Percentiles rank a stretch among this genome's conserved stretches.
Evolutionary conservation across 2,329 filamentous ascomycete genomes (phyloP).

Genomic region (Alternaria longipes): DNA sequence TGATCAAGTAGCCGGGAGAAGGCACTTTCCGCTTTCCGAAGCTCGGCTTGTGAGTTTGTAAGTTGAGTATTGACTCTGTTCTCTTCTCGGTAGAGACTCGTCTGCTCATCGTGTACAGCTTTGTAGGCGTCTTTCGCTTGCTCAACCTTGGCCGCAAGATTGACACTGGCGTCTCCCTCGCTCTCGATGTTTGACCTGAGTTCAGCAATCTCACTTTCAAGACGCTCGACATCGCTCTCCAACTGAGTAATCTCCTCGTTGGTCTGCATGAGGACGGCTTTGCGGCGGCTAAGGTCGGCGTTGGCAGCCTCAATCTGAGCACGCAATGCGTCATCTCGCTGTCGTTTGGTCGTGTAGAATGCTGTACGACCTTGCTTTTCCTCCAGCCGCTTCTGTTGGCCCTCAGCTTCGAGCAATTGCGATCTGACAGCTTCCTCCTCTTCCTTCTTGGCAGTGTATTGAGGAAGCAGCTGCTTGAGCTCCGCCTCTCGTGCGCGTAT

Average conservation of each 20-base stretch:
- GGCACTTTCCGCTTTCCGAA: conserved; percentile 77
- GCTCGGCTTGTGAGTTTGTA: conserved; percentile 77
- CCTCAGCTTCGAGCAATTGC: conserved; percentile 79
- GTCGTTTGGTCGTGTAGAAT: conserved; percentile 85
- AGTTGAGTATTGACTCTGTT: conserved; percentile 84
- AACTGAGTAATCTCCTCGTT: conserved; percentile 81
- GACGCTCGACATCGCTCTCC: conserved; percentile 72
- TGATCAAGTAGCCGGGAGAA: conserved; percentile 89
- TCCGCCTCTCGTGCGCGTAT: conserved; percentile 81
- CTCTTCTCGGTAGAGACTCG: conserved; percentile 86
- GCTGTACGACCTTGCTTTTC: conserved; percentile 91
- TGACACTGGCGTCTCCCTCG: conserved; percentile 77
- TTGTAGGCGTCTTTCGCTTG: conserved; percentile 81
- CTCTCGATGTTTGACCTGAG: conserved; percentile 79
- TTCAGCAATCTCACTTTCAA: conserved; percentile 76
- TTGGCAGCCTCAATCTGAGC: conserved; percentile 84
- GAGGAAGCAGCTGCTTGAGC: conserved; percentile 76
- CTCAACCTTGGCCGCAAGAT: conserved; percentile 76
- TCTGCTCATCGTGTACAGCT: conserved; percentile 83
- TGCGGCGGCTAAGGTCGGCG: conserved; percentile 77
- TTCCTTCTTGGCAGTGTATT: conserved; percentile 76
- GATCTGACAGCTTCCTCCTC: conserved; percentile 76
- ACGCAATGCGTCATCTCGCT: conserved; percentile 84
- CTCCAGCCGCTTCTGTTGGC: conserved; percentile 79
- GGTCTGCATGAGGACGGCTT: conserved; percentile 83